Conservation (phyloP, 768 basidiomycete genomes). For the Erythrobasidium yunnanense region DNA sequence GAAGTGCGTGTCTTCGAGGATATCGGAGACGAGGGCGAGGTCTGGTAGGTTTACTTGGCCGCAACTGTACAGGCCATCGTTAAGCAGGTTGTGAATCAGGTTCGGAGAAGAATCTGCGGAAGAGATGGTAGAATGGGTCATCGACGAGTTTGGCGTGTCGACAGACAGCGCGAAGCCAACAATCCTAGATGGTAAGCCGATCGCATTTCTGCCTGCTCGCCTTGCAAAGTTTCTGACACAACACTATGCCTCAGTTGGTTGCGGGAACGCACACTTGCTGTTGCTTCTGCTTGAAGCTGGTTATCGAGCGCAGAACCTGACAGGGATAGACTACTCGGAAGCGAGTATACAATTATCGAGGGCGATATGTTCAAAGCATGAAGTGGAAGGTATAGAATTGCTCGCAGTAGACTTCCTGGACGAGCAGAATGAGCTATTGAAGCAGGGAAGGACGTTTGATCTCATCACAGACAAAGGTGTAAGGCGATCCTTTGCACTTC, state of each 20-base stretch:
- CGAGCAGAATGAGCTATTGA: slow-evolving; percentile 14
- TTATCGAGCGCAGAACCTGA: slow-evolving; percentile 36
- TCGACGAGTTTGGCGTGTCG: slow-evolving; percentile 38
- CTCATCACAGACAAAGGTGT: slow-evolving; percentile 44
- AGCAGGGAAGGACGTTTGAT: slow-evolving; percentile 40
- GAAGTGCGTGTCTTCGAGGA: slow-evolving; percentile 44
- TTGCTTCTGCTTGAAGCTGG: slow-evolving; percentile 34
- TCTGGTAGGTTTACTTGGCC: slow-evolving; percentile 39
- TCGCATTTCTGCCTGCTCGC: slow-evolving; percentile 3
- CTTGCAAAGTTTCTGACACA: not conserved
- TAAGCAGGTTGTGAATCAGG: slow-evolving; percentile 34
- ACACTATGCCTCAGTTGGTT: slow-evolving; percentile 30
- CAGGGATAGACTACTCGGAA: slow-evolving; percentile 45
- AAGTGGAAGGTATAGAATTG: slow-evolving; percentile 28
- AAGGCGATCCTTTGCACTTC: not conserved
- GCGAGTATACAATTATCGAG: slow-evolving; percentile 40
- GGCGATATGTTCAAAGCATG: slow-evolving; percentile 33
- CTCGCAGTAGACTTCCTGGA: slow-evolving; percentile 31
- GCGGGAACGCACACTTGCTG: slow-evolving; percentile 38
- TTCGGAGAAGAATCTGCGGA: slow-evolving; percentile 44
- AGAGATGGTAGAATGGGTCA: slow-evolving; percentile 45
- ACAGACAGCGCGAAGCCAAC: slow-evolving; percentile 28
- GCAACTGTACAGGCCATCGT: not conserved
- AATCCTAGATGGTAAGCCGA: slow-evolving; percentile 41
- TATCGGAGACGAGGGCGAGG: slow-evolving; percentile 46